phyloP scores from a whole-genome alignment of 768 basidiomycete species.

The Udeniomyces megalosporus region DNA sequence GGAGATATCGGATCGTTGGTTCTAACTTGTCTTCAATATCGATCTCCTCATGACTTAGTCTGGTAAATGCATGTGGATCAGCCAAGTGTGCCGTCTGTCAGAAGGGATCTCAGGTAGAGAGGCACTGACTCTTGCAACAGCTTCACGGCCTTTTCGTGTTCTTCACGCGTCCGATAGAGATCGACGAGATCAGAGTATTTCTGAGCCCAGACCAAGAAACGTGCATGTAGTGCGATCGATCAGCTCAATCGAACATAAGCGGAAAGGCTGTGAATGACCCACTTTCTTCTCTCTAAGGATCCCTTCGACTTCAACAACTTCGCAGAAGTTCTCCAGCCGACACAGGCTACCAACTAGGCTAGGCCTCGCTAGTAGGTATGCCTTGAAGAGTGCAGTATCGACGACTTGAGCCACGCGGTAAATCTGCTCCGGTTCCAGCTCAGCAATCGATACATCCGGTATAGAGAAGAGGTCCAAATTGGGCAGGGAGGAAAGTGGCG shows the following conservation, averaged over 20 bases:
- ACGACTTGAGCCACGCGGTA: constrained; percentile 82
- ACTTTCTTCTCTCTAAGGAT: constrained; percentile 65
- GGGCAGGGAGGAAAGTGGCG: constrained; percentile 38
- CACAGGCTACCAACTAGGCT: constrained; percentile 68
- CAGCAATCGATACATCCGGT: constrained; percentile 55
- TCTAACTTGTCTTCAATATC: constrained; percentile 62
- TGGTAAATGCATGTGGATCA: constrained; percentile 26
- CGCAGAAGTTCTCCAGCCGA: constrained; percentile 89
- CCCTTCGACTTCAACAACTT: constrained; percentile 84
- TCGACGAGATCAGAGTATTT: constrained; percentile 82
- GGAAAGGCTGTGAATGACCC: too few species aligned
- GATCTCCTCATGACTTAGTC: constrained; percentile 59
- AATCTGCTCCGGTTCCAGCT: constrained; percentile 66
- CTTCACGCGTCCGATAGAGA: constrained; percentile 84
- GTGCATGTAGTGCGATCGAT: too few species aligned
- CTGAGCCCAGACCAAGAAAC: constrained; percentile 33
- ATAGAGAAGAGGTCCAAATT: constrained; percentile 54
- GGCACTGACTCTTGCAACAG: constrained; percentile 62
- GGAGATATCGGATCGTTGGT: constrained; percentile 77
- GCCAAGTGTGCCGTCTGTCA: background rate
- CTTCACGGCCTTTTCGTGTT: constrained; percentile 74
- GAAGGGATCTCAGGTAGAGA: background rate
- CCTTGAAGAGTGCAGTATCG: constrained; percentile 87
- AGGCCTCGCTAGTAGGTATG: constrained; percentile 68
- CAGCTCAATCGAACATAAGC: background rate